Evolutionary conservation across 495 filamentous ascomycete species (phyloP).

Genomic region (Penicillium subrubescens): DNA sequence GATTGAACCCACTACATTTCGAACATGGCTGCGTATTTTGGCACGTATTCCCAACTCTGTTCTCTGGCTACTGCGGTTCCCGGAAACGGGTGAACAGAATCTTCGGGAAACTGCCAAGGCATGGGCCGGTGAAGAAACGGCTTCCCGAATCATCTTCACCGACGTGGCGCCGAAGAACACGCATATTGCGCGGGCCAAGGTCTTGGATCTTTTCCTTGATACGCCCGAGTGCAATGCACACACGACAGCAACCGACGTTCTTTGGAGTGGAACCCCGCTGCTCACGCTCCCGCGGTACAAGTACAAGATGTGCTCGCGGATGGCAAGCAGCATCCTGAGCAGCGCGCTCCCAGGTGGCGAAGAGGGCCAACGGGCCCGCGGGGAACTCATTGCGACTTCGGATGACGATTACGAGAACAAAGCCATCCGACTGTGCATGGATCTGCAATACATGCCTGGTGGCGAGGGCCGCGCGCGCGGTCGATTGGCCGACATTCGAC

Average conservation of each 20-base stretch:
- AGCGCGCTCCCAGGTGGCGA: slow-evolving; percentile 77
- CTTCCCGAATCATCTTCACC: slow-evolving; percentile 91
- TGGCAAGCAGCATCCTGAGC: slow-evolving; percentile 91
- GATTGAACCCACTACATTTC: slow-evolving; percentile 98
- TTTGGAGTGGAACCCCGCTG: slow-evolving; percentile 94
- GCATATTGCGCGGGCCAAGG: slow-evolving; percentile 88
- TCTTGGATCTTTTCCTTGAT: slow-evolving; percentile 94
- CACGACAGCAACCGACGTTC: slow-evolving; percentile 93
- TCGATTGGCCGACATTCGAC: slow-evolving; percentile 72
- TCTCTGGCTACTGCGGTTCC: slow-evolving; percentile 95
- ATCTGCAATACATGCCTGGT: slow-evolving; percentile 61
- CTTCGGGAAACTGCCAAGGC: slow-evolving; percentile 73
- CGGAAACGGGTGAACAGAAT: slow-evolving; percentile 87
- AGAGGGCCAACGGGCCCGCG: slow-evolving; percentile 66
- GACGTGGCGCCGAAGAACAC: slow-evolving; percentile 95
- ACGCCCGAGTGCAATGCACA: slow-evolving; percentile 98
- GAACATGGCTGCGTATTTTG: slow-evolving; percentile 94
- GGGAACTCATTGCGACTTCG: slow-evolving; percentile 72
- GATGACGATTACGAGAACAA: slow-evolving; percentile 84
- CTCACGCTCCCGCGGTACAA: slow-evolving; percentile 91
- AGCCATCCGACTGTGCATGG: slow-evolving; percentile 71
- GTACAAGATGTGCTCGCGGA: slow-evolving; percentile 99
- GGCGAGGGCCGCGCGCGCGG: slow-evolving; percentile 61
- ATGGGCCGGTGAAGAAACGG: slow-evolving; percentile 87
- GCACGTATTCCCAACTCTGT: slow-evolving; percentile 83